These are phyloP conservation scores for Dactylonectria estremocensis DNA, from an alignment of 2,329 filamentous ascomycete genomes.

Conservation along the genomic window DNA sequence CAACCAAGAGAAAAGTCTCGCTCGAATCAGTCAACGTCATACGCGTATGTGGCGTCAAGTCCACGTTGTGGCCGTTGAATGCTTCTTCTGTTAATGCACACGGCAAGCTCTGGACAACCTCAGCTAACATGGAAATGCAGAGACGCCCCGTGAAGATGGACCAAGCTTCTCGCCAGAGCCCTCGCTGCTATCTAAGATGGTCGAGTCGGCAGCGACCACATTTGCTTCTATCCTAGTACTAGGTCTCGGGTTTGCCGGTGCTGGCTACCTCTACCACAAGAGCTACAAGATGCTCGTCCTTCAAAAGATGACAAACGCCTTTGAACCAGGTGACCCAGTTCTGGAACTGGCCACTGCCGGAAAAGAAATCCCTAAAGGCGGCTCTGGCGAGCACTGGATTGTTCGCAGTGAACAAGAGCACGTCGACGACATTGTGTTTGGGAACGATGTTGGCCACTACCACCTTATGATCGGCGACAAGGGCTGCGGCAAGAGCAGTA, in stretches of 20 bases:
- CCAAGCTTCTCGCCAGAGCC: slow-evolving; percentile 48
- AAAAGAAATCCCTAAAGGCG: slow-evolving; percentile 66
- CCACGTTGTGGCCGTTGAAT: neutral
- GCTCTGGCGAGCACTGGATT: slow-evolving; percentile 76
- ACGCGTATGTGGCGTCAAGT: neutral
- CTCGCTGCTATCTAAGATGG: slow-evolving; percentile 72
- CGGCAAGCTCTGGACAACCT: neutral
- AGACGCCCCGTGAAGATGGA: slow-evolving; percentile 15
- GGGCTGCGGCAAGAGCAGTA: slow-evolving; percentile 95
- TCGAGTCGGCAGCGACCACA: slow-evolving; percentile 82
- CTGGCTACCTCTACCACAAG: slow-evolving; percentile 84
- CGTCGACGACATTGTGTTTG: slow-evolving; percentile 87
- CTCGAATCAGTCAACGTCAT: neutral
- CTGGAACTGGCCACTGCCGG: slow-evolving; percentile 82
- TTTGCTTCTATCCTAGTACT: slow-evolving; percentile 82
- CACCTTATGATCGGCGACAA: slow-evolving; percentile 95
- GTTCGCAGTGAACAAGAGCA: slow-evolving; percentile 84
- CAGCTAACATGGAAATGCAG: slow-evolving; percentile 32
- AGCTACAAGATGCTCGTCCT: slow-evolving; percentile 92
- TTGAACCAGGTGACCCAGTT: slow-evolving; percentile 91
- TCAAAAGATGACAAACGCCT: slow-evolving; percentile 93
- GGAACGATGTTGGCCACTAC: slow-evolving; percentile 84
- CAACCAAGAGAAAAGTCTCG: neutral
- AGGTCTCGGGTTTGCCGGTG: slow-evolving; percentile 74
- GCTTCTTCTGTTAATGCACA: neutral